Percentiles rank a stretch among this genome's conserved stretches.
These are phyloP conservation scores for Solanum arcanum DNA, from an alignment of 257 asterid species.

Conservation along the genomic window DNA sequence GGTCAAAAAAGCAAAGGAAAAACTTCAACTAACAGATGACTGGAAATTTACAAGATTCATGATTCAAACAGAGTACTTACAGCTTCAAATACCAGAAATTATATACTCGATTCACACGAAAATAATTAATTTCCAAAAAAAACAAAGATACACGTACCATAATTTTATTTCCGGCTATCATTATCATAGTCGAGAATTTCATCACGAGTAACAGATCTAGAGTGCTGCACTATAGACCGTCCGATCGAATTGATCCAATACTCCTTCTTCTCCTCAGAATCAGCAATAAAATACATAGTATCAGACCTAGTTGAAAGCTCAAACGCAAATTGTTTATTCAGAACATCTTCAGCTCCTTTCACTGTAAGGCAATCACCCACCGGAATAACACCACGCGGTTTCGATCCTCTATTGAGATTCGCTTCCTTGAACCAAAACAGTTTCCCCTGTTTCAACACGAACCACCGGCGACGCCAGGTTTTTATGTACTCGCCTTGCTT, in stretches of 20 bases:
- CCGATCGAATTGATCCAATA: constrained; percentile 96
- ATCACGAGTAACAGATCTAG: constrained; percentile 72
- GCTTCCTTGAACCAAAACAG: constrained; percentile 97
- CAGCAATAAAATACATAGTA: constrained; percentile 89
- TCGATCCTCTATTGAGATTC: constrained; percentile 48
- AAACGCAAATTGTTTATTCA: constrained; percentile 70
- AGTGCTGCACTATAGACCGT: constrained; percentile 76
- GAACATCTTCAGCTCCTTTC: constrained; percentile 91
- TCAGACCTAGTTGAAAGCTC: constrained; percentile 68
- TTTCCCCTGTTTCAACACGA: constrained; percentile 80
- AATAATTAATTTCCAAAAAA: neutral
- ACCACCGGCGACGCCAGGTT: constrained; percentile 99
- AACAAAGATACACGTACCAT: neutral
- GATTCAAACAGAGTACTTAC: neutral
- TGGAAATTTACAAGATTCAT: neutral
- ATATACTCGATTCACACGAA: neutral
- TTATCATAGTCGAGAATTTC: constrained; percentile 83
- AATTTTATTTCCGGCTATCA: constrained; percentile 29
- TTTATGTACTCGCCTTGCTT: constrained; percentile 97
- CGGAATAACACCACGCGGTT: constrained; percentile 78
- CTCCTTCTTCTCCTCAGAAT: constrained; percentile 85
- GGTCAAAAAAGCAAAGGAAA: neutral
- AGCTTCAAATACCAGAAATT: neutral
- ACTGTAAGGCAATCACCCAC: constrained; percentile 75
- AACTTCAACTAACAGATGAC: neutral